Base-by-base conservation (phyloP, 2,329 filamentous ascomycete species). In the Lachnellula occidentalis region DNA sequence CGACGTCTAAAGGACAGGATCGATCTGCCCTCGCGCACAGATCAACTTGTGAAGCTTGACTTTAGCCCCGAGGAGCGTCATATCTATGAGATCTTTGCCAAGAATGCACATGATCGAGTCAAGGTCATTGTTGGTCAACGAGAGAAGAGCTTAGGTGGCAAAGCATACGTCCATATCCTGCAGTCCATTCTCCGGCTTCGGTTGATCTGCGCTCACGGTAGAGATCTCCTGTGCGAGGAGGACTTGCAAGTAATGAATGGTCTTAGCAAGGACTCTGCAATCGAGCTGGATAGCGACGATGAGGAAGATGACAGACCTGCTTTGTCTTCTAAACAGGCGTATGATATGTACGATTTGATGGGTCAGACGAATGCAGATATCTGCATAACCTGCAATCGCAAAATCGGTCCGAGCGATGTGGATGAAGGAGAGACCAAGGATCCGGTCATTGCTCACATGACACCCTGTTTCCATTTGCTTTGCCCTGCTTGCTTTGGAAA, bases 1-100 rank as follows among this genome's bases (percentile, higher is more conserved):
- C 87, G 94, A 24, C 88, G 94, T 21, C 78, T 94, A 34, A 97
- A 97, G 71, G 90, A 97, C 70, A 91, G 87, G 71, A 92, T 97
- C 56, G 79, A 95, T 64, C 76, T 99, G 2, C 89, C 90, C 1
- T 77, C 79, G 21, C 83, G 90, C 17, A 78, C 80, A 11, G 92
- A 96, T 66, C 74, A 85, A 11, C 79, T 92, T 9, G 76, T 92
- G 5, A 81, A 76, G 57, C 81, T 99, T 4, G 76, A 87, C 2
- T 96, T 97, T 67, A 85, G 81, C 8, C 75, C 79, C 2, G 80
- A 88, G 14, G 94, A 99, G 72, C 80, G 79, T 22, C 77, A 79
- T 50, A 75, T 97, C 8, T 96, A 99, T 69, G 85, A 92, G 21
- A 81, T 90, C 62, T 96, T 97, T 71, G 84, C 88, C 19, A 83